These are phyloP conservation scores for Diaporthe eres DNA, from an alignment of 2,329 filamentous ascomycete species.

Conservation along the genomic window DNA sequence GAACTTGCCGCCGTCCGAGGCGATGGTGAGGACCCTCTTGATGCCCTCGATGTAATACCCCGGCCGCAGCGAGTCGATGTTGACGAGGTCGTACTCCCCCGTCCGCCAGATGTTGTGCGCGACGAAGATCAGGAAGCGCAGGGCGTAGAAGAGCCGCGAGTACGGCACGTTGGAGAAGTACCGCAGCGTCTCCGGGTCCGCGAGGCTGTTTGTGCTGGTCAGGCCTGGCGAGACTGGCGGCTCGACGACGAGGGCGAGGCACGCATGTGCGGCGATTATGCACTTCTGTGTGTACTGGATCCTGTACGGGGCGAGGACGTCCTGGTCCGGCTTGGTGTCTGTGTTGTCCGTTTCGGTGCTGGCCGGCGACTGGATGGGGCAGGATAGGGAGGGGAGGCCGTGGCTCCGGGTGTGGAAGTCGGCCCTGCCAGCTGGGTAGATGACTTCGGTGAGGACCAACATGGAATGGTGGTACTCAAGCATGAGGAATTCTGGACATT, in stretches of 20 bases:
- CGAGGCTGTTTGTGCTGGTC: constrained; percentile 16
- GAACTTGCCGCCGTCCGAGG: constrained; percentile 25
- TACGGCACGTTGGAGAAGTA: constrained; percentile 33
- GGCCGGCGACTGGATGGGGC: background rate
- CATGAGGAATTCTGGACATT: constrained; percentile 35
- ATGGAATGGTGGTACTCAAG: constrained; percentile 37
- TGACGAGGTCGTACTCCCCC: constrained; percentile 30
- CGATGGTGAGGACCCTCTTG: constrained; percentile 12
- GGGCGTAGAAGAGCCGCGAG: constrained; percentile 36
- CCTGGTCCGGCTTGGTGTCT: constrained; percentile 29
- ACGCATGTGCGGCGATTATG: constrained; percentile 36
- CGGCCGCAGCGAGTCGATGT: constrained; percentile 27
- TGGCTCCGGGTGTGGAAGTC: constrained; percentile 33
- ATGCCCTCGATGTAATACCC: constrained; percentile 34
- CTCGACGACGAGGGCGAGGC: constrained; percentile 24
- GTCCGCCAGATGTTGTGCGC: constrained; percentile 36
- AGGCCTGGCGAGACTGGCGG: background rate
- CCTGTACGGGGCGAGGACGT: constrained; percentile 39
- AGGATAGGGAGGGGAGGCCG: constrained; percentile 25
- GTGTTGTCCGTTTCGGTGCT: background rate
- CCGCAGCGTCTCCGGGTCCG: constrained; percentile 27
- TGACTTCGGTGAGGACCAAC: constrained; percentile 38
- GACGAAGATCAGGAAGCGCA: constrained; percentile 37
- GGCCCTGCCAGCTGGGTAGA: constrained; percentile 36
- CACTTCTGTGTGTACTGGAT: constrained; percentile 38